These are phyloP conservation scores for Gonapodya sp. DNA, from an alignment of 192 early-diverging fungal species.

Conservation along the genomic window DNA sequence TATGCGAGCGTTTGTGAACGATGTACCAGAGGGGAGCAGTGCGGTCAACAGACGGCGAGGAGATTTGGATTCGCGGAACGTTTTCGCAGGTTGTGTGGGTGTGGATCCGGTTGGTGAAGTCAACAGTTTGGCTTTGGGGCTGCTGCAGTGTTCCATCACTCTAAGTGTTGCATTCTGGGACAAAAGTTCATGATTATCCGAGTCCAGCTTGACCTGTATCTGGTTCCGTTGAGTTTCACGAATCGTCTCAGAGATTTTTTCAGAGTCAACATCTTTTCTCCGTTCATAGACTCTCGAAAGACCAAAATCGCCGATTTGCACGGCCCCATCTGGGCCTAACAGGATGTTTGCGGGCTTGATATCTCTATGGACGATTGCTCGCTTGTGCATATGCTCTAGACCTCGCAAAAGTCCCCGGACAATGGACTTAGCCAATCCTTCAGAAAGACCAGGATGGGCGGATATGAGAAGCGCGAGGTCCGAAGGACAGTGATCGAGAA, in stretches of 20 bases:
- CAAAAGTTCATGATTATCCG: too few species aligned
- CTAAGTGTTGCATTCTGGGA: too few species aligned
- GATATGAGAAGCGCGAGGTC: not conserved
- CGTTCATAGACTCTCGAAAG: not conserved
- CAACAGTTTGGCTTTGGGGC: too few species aligned
- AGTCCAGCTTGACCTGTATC: too few species aligned
- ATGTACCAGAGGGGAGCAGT: not conserved
- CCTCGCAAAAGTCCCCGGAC: not conserved
- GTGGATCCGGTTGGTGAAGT: not conserved
- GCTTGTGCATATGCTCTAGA: not conserved
- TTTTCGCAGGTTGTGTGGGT: not conserved
- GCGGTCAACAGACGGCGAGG: not conserved
- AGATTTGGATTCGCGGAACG: too few species aligned
- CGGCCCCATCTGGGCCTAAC: constrained; percentile 7
- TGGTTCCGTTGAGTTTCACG: too few species aligned
- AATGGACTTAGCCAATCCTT: not conserved
- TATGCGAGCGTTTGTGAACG: not conserved
- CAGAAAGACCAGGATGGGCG: not conserved
- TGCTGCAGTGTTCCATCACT: too few species aligned
- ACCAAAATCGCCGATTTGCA: constrained; percentile 10
- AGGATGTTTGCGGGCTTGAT: constrained; percentile 15
- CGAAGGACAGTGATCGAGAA: not conserved
- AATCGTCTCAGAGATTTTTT: too few species aligned
- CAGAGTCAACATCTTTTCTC: not conserved
- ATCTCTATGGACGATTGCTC: constrained; percentile 10